Percentiles rank a stretch among this genome's conserved stretches.
phyloP scores from a whole-genome alignment of 176 grass and related monocot species.

The Oryza officinalis region DNA sequence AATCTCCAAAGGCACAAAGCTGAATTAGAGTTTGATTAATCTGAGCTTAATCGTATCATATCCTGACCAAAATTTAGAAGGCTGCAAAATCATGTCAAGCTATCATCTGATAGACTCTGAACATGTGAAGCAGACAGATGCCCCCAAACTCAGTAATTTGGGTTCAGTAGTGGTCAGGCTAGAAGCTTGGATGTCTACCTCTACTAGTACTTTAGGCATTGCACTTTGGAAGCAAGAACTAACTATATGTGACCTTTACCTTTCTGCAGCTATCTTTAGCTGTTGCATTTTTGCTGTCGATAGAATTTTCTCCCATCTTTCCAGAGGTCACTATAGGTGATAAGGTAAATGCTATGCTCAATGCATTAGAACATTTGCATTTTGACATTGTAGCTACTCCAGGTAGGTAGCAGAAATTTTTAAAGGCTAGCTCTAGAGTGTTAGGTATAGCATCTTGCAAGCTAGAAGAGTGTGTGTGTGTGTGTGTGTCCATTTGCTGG shows the following conservation, averaged over 20 bases:
- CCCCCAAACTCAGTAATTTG: constrained; percentile 40
- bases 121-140: constrained; percentile 46
- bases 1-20: not conserved
- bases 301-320: constrained; percentile 34
- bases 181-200: constrained; percentile 50
- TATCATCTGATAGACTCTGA: constrained; percentile 1
- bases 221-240: constrained; percentile 53
- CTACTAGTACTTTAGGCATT: constrained; percentile 34
- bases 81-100: constrained; percentile 20
- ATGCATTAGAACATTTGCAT: not conserved
- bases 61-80: constrained; percentile 4
- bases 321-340: constrained; percentile 8
- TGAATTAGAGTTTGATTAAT: not conserved
- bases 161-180: constrained; percentile 33
- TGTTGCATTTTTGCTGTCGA: not conserved
- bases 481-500: not conserved
- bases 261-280: constrained; percentile 51
- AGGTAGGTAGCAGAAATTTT: not conserved
- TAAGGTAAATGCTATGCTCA: not conserved
- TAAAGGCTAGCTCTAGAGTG: constrained; percentile 19
- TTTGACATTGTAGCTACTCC: constrained; percentile 15
- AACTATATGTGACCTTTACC: constrained; percentile 22
- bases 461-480: not conserved
- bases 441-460: constrained; percentile 3
- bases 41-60: not conserved